A percentile compares a stretch with the other conserved stretches of the same genome.
phyloP scores from a whole-genome alignment of 768 basidiomycete species.

The Boletus reticuloceps region DNA sequence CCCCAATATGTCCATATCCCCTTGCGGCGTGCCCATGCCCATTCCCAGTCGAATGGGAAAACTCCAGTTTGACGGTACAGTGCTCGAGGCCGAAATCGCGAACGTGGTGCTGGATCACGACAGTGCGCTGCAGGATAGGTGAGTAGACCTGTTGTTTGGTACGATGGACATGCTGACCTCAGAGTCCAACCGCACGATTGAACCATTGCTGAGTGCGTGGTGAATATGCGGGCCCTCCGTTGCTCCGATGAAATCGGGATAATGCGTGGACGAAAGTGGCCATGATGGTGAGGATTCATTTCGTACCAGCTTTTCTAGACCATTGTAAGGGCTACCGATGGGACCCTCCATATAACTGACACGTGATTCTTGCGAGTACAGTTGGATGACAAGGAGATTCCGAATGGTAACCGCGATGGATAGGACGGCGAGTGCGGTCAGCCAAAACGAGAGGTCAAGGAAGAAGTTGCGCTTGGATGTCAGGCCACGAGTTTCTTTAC shows the following conservation, averaged over 20 bases:
- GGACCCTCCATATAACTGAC: conserved; percentile 6
- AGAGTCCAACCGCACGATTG: conserved; percentile 19
- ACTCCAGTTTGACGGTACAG: conserved; percentile 12
- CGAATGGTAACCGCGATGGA: conserved; percentile 20
- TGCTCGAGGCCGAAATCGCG: conserved; percentile 24
- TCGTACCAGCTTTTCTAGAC: conserved; percentile 21
- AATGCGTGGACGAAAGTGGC: conserved; percentile 21
- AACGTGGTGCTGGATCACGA: conserved; percentile 24
- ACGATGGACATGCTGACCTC: conserved; percentile 5
- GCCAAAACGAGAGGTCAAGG: conserved; percentile 16
- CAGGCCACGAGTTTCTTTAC: background rate
- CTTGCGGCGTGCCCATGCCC: conserved; percentile 5
- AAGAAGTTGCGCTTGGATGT: background rate
- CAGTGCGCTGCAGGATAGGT: conserved; percentile 6
- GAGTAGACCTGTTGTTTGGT: background rate
- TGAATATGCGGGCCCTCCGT: conserved; percentile 9
- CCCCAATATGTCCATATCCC: conserved; percentile 15
- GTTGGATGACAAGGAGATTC: conserved; percentile 19
- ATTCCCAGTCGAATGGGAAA: conserved; percentile 1
- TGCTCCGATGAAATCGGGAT: conserved; percentile 21
- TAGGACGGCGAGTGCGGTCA: conserved; percentile 14
- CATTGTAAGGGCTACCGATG: conserved; percentile 20
- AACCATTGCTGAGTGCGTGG: conserved; percentile 15
- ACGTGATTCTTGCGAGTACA: background rate
- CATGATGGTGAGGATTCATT: conserved; percentile 28